Percentiles rank a stretch among this genome's conserved stretches.
These are phyloP conservation scores for Paspalum notatum DNA, from an alignment of 176 grass and related monocot species.

Conservation along the genomic window DNA sequence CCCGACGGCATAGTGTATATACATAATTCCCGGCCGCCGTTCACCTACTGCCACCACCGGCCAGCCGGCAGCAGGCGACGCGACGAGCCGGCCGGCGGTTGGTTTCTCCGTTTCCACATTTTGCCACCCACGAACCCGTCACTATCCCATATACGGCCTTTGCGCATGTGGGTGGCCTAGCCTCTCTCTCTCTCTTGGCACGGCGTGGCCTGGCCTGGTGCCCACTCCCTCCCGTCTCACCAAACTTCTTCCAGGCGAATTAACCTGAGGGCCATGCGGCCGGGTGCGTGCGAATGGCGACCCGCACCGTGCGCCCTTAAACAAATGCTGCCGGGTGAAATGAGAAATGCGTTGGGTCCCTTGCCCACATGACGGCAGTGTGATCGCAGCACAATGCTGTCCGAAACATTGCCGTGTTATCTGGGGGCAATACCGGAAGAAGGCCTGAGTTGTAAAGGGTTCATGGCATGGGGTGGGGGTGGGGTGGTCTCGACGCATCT, in stretches of 20 bases:
- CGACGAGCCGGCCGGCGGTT: not conserved
- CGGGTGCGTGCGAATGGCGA: slow-evolving; percentile 33
- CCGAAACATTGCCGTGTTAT: slow-evolving; percentile 47
- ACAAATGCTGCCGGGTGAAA: slow-evolving; percentile 25
- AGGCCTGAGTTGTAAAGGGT: slow-evolving; percentile 53
- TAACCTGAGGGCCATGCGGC: not conserved
- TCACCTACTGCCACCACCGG: slow-evolving; percentile 33
- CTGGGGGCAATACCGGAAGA: not conserved
- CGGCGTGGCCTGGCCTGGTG: not conserved
- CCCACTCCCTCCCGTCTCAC: slow-evolving; percentile 28
- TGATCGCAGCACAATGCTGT: not conserved
- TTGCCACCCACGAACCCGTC: slow-evolving; percentile 40
- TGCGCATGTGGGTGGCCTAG: slow-evolving; percentile 18
- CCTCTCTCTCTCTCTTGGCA: not conserved
- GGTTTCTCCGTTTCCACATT: slow-evolving; percentile 24
- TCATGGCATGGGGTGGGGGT: not conserved
- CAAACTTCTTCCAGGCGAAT: slow-evolving; percentile 27
- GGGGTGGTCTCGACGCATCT: slow-evolving; percentile 36
- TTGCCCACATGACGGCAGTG: slow-evolving; percentile 34
- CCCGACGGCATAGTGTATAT: not conserved
- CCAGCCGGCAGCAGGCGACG: not conserved
- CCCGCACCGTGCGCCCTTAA: slow-evolving; percentile 36
- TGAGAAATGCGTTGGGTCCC: slow-evolving; percentile 20
- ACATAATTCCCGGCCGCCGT: slow-evolving; percentile 22
- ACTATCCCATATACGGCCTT: not conserved